Base-by-base conservation (phyloP, 768 basidiomycete genomes). In the Phanerochaete carnosa region DNA sequence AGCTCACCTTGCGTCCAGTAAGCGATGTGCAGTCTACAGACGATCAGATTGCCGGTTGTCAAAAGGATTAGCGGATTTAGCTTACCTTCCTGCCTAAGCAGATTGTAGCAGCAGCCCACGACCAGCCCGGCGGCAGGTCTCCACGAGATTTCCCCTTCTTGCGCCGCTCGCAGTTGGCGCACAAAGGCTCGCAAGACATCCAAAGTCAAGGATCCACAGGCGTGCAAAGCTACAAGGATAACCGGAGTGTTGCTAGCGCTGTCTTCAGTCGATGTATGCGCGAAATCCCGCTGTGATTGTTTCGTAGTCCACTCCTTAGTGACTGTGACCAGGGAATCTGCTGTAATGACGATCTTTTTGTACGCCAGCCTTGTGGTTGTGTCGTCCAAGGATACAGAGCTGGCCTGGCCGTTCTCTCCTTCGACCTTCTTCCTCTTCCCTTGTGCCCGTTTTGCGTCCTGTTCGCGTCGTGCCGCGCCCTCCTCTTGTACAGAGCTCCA, bases 101-200 rank as follows among this genome's bases (percentile, higher is more conserved):
- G 76, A 68, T 92, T 91, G 70, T 92, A 92, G 70, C 90, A 92
- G 62, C 90, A 92, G 2, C 90, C 89, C 16, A 91, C 89, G 8
- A 85, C 78, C 45, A 89, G 79, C 0, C 83, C 75, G 2, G 77
- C 84, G 16, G 77, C 75, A 4, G 84, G 78, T 45, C 65, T 71
- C 89, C 88, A 90, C 6, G 16, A 30, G 19, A 19, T 22, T 19
- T 4, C 9, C 8, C 1, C 19, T 6, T 7, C 19, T 46, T 55
- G 32, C 9, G 23, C 25, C 11, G 9, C 16, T 25, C 57, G 47
- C 23, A 55, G 47, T 33, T 64, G 58, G 2, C 59, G 33, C 22
- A 66, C n/a, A 33, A 65, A 80, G 59, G 83, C 79, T 32, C 88
- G 84, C 47, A 90, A 66, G 26, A 89, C 77, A 64, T 87, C 84